These are phyloP conservation scores for Lumnitzera racemosa DNA, from an alignment of 345 rosid genomes.

Conservation along the genomic window DNA sequence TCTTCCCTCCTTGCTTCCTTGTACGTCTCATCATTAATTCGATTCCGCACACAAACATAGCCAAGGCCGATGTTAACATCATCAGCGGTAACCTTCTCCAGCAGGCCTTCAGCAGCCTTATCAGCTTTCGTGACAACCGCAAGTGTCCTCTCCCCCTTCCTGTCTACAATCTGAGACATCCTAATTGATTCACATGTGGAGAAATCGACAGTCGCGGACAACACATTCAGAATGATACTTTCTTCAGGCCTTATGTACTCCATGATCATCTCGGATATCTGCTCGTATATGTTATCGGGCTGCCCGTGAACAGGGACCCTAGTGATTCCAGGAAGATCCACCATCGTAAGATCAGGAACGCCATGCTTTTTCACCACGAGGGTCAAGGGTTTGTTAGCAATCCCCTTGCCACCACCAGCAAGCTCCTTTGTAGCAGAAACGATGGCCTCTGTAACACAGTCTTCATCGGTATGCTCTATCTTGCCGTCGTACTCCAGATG, in stretches of 20 bases:
- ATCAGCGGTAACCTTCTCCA: constrained; percentile 35
- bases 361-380: constrained; percentile 36
- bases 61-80: constrained; percentile 51
- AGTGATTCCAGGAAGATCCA: constrained; percentile 57
- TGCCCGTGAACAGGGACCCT: constrained; percentile 47
- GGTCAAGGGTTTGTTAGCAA: constrained; percentile 32
- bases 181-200: constrained; percentile 46
- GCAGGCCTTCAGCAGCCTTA: constrained; percentile 39
- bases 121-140: constrained; percentile 53
- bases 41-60: constrained; percentile 42
- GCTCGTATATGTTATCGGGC: constrained; percentile 42
- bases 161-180: constrained; percentile 45
- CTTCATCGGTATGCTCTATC: constrained; percentile 21
- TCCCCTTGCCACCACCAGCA: constrained; percentile 41
- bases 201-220: constrained; percentile 40
- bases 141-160: constrained; percentile 32
- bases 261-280: constrained; percentile 31
- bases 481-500: constrained; percentile 28
- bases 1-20: constrained; percentile 27
- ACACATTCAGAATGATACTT: constrained; percentile 40
- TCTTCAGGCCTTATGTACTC: constrained; percentile 38
- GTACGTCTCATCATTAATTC: constrained; percentile 36
- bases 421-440: constrained; percentile 32
- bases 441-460: constrained; percentile 22
- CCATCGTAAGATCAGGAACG: constrained; percentile 49